phyloP scores from a whole-genome alignment of 2,329 filamentous ascomycete genomes.

The Paraconiothyrium brasiliense region DNA sequence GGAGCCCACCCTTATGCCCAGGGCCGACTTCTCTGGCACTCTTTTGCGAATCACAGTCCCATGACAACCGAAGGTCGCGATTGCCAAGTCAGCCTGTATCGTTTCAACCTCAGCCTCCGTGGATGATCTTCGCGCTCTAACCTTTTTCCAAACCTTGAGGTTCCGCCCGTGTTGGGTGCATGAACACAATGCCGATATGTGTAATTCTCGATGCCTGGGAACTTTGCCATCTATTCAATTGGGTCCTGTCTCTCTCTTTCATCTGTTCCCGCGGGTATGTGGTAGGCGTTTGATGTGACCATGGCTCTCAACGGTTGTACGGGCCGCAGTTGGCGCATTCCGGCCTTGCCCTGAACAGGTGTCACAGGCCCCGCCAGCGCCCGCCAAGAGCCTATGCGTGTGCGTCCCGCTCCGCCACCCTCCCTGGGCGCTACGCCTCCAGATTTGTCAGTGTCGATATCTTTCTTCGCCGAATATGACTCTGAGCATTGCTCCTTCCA shows the following conservation, averaged over 20 bases:
- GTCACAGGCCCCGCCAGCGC: slow-evolving; percentile 12
- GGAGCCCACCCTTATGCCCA: slow-evolving; percentile 8
- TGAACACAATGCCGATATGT: slow-evolving; percentile 6
- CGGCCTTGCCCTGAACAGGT: background rate
- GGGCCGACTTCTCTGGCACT: slow-evolving; percentile 4
- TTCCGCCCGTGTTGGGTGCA: slow-evolving; percentile 12
- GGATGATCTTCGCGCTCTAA: slow-evolving; percentile 15
- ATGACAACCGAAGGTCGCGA: slow-evolving; percentile 9
- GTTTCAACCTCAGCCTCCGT: slow-evolving; percentile 6
- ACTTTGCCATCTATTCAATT: background rate
- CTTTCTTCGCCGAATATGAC: slow-evolving; percentile 6
- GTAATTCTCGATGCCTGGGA: slow-evolving; percentile 4
- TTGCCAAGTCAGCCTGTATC: slow-evolving; percentile 20
- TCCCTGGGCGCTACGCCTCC: slow-evolving; percentile 4
- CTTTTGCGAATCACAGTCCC: slow-evolving; percentile 9
- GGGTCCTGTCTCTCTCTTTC: slow-evolving; percentile 10
- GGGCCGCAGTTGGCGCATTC: slow-evolving; percentile 18
- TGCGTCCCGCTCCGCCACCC: slow-evolving; percentile 27
- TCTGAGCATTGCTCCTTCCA: background rate
- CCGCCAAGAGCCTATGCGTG: slow-evolving; percentile 20
- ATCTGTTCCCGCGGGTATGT: slow-evolving; percentile 7
- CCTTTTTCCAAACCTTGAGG: slow-evolving; percentile 11
- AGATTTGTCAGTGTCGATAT: slow-evolving; percentile 2
- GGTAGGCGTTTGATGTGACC: slow-evolving; percentile 12
- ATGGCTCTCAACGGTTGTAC: slow-evolving; percentile 24